Evolutionary conservation across 208 protist genomes (phyloP).

Genomic region (Crithidia sp.): DNA sequence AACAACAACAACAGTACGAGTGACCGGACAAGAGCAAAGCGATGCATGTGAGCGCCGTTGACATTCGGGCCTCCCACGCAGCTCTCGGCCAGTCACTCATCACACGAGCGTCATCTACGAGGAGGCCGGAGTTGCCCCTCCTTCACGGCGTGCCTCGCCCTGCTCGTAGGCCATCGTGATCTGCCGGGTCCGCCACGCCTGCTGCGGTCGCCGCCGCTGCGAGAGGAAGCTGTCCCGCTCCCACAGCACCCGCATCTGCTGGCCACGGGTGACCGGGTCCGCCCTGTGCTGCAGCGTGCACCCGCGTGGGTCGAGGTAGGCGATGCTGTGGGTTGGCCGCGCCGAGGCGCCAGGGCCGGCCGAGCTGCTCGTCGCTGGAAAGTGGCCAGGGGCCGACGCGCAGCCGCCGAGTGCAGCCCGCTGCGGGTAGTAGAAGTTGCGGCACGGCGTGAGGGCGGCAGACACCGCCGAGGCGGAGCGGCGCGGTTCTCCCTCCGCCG

Average conservation of each 20-base stretch:
- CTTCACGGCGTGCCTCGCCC: neutral
- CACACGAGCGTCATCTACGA: too few relatives aligned
- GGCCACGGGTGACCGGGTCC: conserved; percentile 72
- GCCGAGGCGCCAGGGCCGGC: conserved; percentile 1
- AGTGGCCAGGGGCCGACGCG: neutral
- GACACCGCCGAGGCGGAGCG: neutral
- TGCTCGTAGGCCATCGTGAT: conserved; percentile 32
- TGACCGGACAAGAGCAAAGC: too few relatives aligned
- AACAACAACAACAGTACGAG: too few relatives aligned
- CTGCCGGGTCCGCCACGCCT: conserved; percentile 30
- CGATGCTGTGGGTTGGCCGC: conserved; percentile 40
- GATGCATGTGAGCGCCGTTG: too few relatives aligned
- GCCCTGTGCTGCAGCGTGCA: conserved; percentile 57
- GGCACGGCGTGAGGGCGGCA: neutral
- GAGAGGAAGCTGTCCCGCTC: conserved; percentile 66
- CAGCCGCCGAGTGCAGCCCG: neutral
- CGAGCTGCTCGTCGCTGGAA: too few relatives aligned
- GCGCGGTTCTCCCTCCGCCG: neutral
- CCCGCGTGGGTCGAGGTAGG: conserved; percentile 60
- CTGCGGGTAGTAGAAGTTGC: conserved; percentile 19
- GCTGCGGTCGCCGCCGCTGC: conserved; percentile 37
- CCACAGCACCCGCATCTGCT: conserved; percentile 82
- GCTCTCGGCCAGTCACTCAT: too few relatives aligned
- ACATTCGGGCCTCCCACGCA: too few relatives aligned
- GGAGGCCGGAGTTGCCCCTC: too few relatives aligned